Evolutionary conservation across 2,329 filamentous ascomycete genomes (phyloP), one percentile per base, ranked within the genome.

Genomic region (Talaromyces rugulosus): DNA sequence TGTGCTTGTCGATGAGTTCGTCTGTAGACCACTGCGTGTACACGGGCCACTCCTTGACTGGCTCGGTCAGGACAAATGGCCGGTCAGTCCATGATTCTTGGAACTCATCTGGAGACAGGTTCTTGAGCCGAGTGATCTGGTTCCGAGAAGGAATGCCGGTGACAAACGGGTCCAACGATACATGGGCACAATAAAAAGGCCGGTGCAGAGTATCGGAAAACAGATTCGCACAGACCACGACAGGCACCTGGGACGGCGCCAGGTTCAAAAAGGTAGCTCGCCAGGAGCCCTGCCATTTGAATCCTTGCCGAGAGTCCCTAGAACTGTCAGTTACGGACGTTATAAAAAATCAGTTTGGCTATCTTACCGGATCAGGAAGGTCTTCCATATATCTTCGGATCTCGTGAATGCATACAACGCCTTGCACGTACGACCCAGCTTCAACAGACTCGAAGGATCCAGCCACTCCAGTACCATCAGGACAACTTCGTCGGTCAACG

Each of bases 161-260:
- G 8, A 86, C 83, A 73, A 89, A 96, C 2, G 85, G 84, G 6
- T 79, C 74, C 47, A 96, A 78, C 1, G 84, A 77, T 31, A 92
- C 87, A 71, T 96, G 86, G 53, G 91, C 89, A 78, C 94, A 98
- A 67, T 91, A 89, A 74, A 96, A 98, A 0, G 94, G 94, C 9
- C 93, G 86, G 75, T 97, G 91, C 28, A 98, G 82, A 7, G 90
- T 87, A 75, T 99, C 94, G 14, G 94, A 97, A 75, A 91, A 98
- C 58, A 98, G 86, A 69, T 87, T 86, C 58, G 83, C 83, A 77
- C 93, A 96, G 67, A 89, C 83, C 40, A 96, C 79, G 12, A 77
- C 80, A 42, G 86, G 82, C 55, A 84, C 80, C 62, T 82, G 78
- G 14, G 76, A 74, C 14, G 81, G 73, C 0, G 82, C 79, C 14